Evolutionary conservation across 192 early-diverging fungal species (phyloP).

Genomic region (Coemansia sp.): DNA sequence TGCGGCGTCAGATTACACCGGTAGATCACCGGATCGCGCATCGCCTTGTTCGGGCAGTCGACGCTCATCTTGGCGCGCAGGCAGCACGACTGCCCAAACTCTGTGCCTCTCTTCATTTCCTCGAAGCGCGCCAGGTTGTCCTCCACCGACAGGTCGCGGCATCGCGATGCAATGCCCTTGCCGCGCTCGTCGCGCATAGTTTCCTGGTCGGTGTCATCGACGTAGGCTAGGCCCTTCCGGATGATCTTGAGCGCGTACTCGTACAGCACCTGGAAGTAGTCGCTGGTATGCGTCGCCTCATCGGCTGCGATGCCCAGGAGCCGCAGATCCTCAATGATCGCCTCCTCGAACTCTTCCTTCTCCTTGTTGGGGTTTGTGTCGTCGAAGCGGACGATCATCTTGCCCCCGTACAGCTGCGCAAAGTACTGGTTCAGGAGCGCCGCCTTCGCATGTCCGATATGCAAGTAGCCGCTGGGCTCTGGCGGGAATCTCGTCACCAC

Average conservation of each 20-base stretch:
- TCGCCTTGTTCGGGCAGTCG: conserved; percentile 82
- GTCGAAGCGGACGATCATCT: conserved; percentile 94
- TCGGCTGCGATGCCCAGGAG: conserved; percentile 85
- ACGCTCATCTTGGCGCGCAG: conserved; percentile 96
- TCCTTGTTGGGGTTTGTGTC: conserved; percentile 99
- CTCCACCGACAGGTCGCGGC: conserved; percentile 83
- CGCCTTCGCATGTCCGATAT: conserved; percentile 99
- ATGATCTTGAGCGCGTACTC: conserved; percentile 84
- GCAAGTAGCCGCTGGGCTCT: conserved; percentile 97
- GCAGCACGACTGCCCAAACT: conserved; percentile 79
- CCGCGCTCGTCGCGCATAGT: conserved; percentile 90
- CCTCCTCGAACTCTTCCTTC: conserved; percentile 93
- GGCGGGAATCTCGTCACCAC: conserved; percentile 99
- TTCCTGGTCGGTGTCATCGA: conserved; percentile 85
- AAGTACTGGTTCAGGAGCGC: conserved; percentile 97
- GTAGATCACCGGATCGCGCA: conserved; percentile 98
- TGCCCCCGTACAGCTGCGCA: conserved; percentile 87
- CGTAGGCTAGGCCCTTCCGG: conserved; percentile 87
- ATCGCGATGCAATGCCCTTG: conserved; percentile 77
- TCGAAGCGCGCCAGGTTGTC: conserved; percentile 90
- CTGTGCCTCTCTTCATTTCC: conserved; percentile 89
- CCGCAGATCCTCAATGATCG: conserved; percentile 92
- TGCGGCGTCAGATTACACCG: conserved; percentile 89
- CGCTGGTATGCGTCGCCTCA: conserved; percentile 84
- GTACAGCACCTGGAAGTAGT: conserved; percentile 89